Conservation (phyloP, 1,284 basidiomycete genomes). For the Ustilago loliicola region DNA sequence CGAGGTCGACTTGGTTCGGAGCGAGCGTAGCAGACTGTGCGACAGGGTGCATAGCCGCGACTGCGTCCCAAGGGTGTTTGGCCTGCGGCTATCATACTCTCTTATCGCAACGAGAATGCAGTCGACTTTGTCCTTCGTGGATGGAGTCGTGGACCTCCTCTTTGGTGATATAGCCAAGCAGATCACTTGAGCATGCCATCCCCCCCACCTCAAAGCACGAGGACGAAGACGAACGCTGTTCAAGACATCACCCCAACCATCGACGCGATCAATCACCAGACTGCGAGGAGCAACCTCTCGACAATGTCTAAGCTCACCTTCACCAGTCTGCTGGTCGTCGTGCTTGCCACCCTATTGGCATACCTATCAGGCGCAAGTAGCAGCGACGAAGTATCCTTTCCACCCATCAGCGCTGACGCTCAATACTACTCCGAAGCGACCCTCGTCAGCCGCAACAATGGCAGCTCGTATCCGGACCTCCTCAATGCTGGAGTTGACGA, state of each 20-base stretch:
- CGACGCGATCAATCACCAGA: not conserved
- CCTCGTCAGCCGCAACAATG: constrained; percentile 2
- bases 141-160: not conserved
- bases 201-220: not conserved
- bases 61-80: not conserved
- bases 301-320: constrained; percentile 17
- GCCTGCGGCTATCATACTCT: not conserved
- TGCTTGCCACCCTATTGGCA: constrained; percentile 14
- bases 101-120: not conserved
- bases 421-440: not conserved
- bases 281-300: not conserved
- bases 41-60: not conserved
- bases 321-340: constrained; percentile 18
- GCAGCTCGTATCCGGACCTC: constrained; percentile 31
- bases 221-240: not conserved
- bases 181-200: not conserved
- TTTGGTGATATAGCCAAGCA: not conserved
- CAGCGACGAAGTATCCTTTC: not conserved
- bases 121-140: not conserved
- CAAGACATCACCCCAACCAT: not conserved
- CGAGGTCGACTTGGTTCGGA: not conserved
- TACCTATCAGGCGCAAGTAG: constrained; percentile 12
- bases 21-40: not conserved
- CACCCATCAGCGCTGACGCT: not conserved
- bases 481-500: constrained; percentile 37